Evolutionary conservation across 192 early-diverging fungal species (phyloP).

Genomic region (Chytriomyces sp.): DNA sequence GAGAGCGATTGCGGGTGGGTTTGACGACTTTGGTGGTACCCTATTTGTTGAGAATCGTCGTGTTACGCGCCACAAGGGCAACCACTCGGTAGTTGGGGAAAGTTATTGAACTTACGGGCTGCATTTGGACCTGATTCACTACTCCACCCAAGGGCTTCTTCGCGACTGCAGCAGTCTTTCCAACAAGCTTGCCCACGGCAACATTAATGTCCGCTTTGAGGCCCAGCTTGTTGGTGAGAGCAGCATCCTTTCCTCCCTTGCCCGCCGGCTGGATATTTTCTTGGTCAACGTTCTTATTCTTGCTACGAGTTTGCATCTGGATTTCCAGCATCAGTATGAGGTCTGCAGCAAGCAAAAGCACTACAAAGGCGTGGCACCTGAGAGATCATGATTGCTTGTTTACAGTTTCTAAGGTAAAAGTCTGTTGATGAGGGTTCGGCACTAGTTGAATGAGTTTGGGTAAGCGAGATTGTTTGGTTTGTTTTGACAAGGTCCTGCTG

Average conservation of each 20-base stretch:
- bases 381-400: too few relatives aligned
- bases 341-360: too few relatives aligned
- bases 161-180: neutral
- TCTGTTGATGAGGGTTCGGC: too few relatives aligned
- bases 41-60: neutral
- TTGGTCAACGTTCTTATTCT: neutral
- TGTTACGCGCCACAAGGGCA: neutral
- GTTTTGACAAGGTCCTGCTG: too few relatives aligned
- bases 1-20: conserved; percentile 1
- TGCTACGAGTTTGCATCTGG: too few relatives aligned
- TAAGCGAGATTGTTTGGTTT: too few relatives aligned
- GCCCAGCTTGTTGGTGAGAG: neutral
- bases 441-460: too few relatives aligned
- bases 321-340: too few relatives aligned
- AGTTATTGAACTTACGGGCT: conserved; percentile 1
- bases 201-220: neutral
- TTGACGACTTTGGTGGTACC: conserved; percentile 32
- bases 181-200: neutral
- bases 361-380: too few relatives aligned
- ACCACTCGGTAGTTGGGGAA: neutral
- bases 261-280: conserved; percentile 3
- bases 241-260: neutral
- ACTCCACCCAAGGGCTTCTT: conserved; percentile 9
- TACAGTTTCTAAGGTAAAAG: too few relatives aligned
- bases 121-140: conserved; percentile 20